phyloP scores from a whole-genome alignment of 2,329 filamentous ascomycete species.

The Claviceps lovelessii region DNA sequence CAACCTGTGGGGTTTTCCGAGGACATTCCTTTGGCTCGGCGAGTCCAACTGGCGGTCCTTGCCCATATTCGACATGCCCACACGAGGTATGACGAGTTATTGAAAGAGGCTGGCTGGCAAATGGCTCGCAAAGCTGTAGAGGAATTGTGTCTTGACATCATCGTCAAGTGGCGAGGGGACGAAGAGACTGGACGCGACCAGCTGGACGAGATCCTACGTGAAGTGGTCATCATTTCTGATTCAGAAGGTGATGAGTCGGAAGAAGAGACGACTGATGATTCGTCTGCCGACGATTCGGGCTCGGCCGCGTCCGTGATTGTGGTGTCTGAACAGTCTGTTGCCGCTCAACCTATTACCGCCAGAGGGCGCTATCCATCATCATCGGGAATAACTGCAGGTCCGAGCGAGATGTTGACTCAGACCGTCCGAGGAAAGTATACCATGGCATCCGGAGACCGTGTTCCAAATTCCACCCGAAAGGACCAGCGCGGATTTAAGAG shows the following conservation, averaged over 20 bases:
- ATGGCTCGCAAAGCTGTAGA: constrained; percentile 49
- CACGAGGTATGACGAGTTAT: constrained; percentile 48
- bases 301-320: constrained; percentile 8
- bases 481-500: constrained; percentile 31
- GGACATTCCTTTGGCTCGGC: constrained; percentile 42
- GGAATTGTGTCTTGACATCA: constrained; percentile 44
- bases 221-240: constrained; percentile 53
- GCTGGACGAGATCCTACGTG: constrained; percentile 50
- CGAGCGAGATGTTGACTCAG: background rate
- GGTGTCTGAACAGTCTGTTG: constrained; percentile 7
- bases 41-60: constrained; percentile 50
- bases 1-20: constrained; percentile 42
- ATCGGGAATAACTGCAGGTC: constrained; percentile 1
- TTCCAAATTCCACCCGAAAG: constrained; percentile 16
- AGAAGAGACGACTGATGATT: constrained; percentile 20
- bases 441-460: constrained; percentile 10
- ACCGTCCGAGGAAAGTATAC: constrained; percentile 9
- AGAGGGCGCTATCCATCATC: constrained; percentile 1
- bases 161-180: constrained; percentile 59
- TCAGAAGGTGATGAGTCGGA: constrained; percentile 33
- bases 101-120: constrained; percentile 42
- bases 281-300: constrained; percentile 17
- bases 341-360: background rate
- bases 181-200: constrained; percentile 55
- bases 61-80: constrained; percentile 54